Evolutionary conservation across 1,284 basidiomycete genomes (phyloP).

Genomic region (Ceratobasidium sp.): DNA sequence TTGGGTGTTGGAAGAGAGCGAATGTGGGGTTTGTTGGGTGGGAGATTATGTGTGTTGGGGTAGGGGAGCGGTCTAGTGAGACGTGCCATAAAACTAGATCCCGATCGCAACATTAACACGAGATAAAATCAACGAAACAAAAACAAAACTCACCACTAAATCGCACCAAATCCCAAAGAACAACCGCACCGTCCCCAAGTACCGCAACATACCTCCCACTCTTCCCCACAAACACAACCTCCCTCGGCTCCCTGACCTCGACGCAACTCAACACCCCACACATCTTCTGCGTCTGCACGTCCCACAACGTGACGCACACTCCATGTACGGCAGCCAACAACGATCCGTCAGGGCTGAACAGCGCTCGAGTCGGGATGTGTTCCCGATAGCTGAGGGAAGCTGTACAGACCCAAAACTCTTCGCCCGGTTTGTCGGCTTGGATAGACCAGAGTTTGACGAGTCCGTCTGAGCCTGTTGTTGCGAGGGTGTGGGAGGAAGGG

Average conservation of each 20-base stretch:
- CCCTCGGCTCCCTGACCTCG: constrained; percentile 51
- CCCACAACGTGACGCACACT: constrained; percentile 81
- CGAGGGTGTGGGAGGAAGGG: constrained; percentile 63
- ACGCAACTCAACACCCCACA: constrained; percentile 62
- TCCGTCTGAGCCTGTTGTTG: constrained; percentile 78
- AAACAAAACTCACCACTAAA: constrained; percentile 70
- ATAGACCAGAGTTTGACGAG: constrained; percentile 77
- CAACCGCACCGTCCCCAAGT: constrained; percentile 67
- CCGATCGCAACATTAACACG: constrained; percentile 16
- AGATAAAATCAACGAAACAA: neutral
- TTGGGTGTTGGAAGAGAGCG: constrained; percentile 66
- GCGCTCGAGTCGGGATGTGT: constrained; percentile 73
- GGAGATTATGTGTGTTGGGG: constrained; percentile 62
- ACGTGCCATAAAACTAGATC: constrained; percentile 71
- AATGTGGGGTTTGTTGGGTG: constrained; percentile 73
- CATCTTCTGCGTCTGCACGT: constrained; percentile 66
- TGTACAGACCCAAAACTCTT: constrained; percentile 84
- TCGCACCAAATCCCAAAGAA: constrained; percentile 86
- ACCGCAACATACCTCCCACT: constrained; percentile 75
- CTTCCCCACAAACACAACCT: constrained; percentile 70
- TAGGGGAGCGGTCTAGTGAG: constrained; percentile 61
- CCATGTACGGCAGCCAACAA: constrained; percentile 84
- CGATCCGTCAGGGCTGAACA: constrained; percentile 91
- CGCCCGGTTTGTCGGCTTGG: constrained; percentile 9
- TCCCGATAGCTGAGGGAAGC: constrained; percentile 79